Base-by-base conservation (phyloP, 345 rosid genomes). In the Tarenaya hassleriana region DNA sequence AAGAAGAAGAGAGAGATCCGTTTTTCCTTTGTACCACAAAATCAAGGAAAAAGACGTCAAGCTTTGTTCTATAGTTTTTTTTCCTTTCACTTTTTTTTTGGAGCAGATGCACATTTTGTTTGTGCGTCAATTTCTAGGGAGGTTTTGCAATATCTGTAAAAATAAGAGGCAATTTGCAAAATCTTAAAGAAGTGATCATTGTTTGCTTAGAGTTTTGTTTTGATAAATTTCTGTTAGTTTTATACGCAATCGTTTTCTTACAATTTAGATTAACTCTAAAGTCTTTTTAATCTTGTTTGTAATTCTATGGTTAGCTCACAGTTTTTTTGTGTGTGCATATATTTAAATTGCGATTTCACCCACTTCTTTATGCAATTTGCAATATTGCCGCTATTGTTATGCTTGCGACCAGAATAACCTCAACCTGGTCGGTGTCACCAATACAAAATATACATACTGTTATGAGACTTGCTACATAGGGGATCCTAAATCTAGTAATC, bases 21-120 rank as follows among this genome's bases (percentile, higher is more conserved):
- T 34, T 66, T 59, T 59, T 40, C 34, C 29, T 24, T 24, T 24
- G 29, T 24, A 24, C 29, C 29, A 24, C 2, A 24, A 24, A 24
- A 2, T n/a, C n/a, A n/a, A 5, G 61, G n/a, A 65, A 34, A 16
- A 46, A 52, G 41, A 31, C 56, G 52, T 42, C 42, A 16, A 16
- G 27, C 47, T 43, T 29, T 56, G 54, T 46, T 44, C 38, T 31
- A 7, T 39, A 49, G 15, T 39, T 62, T 47, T 18, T 39, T 51
- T 41, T n/a, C n/a, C n/a, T n/a, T n/a, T n/a, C n/a, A n/a, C n/a
- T 24, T 14, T 33, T 5, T 1, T 41, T 50, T 24, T 31, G 15
- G 54, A 64, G 58, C 64, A 11, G 70, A 58, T n/a, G 58, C 52
- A 66, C 64, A 60, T 47, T 56, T 52, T 64, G 34, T 18, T 43